These are phyloP conservation scores for Schoenoplectus tabernaemontani DNA, from an alignment of 202 grass and related monocot genomes.

Conservation along the genomic window DNA sequence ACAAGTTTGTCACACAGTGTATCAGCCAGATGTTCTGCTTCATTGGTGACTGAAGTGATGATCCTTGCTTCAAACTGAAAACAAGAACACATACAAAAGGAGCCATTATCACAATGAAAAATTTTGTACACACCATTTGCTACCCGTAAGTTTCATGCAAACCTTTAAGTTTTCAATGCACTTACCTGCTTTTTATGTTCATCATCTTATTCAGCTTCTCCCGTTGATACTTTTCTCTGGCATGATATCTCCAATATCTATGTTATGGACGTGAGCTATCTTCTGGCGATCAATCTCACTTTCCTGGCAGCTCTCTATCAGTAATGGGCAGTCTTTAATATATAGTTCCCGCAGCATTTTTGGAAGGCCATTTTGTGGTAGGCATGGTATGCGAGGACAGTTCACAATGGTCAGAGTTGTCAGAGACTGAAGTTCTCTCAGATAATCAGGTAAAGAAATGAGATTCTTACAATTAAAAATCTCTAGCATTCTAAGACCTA, in stretches of 20 bases:
- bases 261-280: constrained; percentile 38
- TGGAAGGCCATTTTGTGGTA: constrained; percentile 46
- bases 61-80: neutral
- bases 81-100: neutral
- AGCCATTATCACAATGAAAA: neutral
- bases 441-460: constrained; percentile 28
- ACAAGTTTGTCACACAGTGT: neutral
- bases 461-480: constrained; percentile 41
- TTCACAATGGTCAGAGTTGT: constrained; percentile 34
- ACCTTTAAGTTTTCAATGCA: neutral
- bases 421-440: constrained; percentile 36
- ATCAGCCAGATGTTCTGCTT: neutral
- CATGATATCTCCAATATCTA: constrained; percentile 28
- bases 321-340: constrained; percentile 43
- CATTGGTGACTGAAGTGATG: neutral
- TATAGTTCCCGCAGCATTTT: constrained; percentile 38
- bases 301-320: constrained; percentile 34
- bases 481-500: constrained; percentile 36
- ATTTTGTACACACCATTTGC: neutral
- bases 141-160: neutral
- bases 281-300: constrained; percentile 37
- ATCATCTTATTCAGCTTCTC: neutral
- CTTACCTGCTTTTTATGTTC: neutral
- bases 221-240: neutral
- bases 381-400: constrained; percentile 41